phyloP scores from a whole-genome alignment of 306 rosid genomes.

The Quercus rubra region DNA sequence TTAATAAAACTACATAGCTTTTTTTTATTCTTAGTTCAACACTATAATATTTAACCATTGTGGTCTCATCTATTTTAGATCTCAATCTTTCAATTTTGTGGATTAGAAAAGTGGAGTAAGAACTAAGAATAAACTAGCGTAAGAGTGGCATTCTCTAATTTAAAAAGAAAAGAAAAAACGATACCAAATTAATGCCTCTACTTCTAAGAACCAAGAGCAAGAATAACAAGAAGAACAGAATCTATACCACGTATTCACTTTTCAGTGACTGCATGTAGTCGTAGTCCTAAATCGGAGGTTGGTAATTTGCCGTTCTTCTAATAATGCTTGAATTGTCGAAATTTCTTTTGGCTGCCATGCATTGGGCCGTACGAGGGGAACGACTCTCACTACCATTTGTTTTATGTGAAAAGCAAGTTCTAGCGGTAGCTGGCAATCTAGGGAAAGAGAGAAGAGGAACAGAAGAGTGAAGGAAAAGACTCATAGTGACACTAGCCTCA shows the following conservation, averaged over 20 bases:
- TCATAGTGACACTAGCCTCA: neutral
- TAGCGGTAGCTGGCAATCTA: too few relatives aligned
- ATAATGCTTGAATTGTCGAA: neutral
- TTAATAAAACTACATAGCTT: neutral
- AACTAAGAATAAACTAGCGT: too few relatives aligned
- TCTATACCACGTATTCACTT: neutral
- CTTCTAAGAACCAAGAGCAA: neutral
- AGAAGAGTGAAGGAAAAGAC: neutral
- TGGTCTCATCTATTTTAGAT: too few relatives aligned
- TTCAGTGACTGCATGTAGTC: slow-evolving; percentile 9
- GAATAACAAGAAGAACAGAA: neutral
- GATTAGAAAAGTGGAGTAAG: too few relatives aligned
- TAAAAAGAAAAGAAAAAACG: too few relatives aligned
- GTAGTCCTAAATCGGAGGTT: slow-evolving; percentile 7
- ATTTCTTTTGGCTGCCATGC: neutral
- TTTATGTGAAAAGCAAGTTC: neutral
- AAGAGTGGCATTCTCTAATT: too few relatives aligned
- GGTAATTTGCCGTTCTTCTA: slow-evolving; percentile 19
- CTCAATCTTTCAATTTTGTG: too few relatives aligned
- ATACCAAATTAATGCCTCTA: too few relatives aligned
- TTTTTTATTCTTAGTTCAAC: too few relatives aligned
- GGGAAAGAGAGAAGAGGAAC: neutral
- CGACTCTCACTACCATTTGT: neutral
- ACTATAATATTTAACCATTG: too few relatives aligned
- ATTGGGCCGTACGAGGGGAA: neutral